Evolutionary conservation across 192 early-diverging fungal genomes (phyloP), one percentile per base, ranked within the genome.

Genomic region (Coemansia sp.): DNA sequence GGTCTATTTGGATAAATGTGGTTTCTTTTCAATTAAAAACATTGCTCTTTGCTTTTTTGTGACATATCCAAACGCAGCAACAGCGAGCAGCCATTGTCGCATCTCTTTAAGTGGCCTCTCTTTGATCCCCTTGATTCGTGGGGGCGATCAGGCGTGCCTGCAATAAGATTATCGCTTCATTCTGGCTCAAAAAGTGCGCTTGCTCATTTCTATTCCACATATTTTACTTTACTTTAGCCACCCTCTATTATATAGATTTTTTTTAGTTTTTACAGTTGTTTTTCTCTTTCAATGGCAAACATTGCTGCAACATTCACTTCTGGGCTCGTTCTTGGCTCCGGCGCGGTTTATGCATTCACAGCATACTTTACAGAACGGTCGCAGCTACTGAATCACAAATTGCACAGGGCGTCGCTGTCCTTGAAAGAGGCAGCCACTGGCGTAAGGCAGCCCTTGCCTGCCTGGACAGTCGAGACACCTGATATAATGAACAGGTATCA

Each of bases 311-410:
- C 61, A 11, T 79, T 73, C 20, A 70, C 64, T 5, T 70, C 76
- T n/a, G 76, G 76, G 2, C 76, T 79, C 11, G 67, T 79, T 29
- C 18, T 79, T 42, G 71, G 76, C 47, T 50, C 61, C 5, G 76
- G 71, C 8, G 68, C 76, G 6, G 68, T 73, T 13, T 79, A 65
- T 46, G 71, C 71, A 36, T 79, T 79, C 34, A 51, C 64, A 6
- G 51, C 76, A 20, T 61, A 67, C 46, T 63, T 73, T 42, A 70
- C 71, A 39, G 76, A 67, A 25, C 64, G 69, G 39, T 55, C 69
- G 3, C 71, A 63, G 16, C 34, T 70, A 19, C 64, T 67, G 30
- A 69, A 69, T 36, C 66, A 69, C 50, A 65, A 64, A 46, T 64
- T 79, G 13, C 60, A 48, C 22, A 55, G 71, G 28, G 76, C 76